Conservation (phyloP, 495 filamentous ascomycete species). For the Xylona heveae region DNA sequence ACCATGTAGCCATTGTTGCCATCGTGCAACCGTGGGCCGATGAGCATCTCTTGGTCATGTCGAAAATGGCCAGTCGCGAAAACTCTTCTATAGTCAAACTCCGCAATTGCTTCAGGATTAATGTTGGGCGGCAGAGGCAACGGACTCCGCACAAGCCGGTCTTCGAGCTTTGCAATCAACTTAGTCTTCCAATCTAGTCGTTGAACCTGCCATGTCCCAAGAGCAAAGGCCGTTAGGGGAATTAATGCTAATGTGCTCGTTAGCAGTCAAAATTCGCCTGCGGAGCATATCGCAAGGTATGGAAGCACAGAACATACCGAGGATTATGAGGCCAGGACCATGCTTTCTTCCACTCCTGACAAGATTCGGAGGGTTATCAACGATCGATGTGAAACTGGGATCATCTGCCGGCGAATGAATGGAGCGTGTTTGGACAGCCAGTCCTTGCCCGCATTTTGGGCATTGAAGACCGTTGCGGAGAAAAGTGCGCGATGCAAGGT, state of each 20-base stretch:
- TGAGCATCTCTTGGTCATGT: constrained; percentile 88
- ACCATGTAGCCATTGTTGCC: constrained; percentile 81
- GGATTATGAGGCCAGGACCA: constrained; percentile 60
- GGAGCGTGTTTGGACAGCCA: constrained; percentile 3
- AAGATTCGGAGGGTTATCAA: constrained; percentile 65
- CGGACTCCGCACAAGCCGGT: constrained; percentile 68
- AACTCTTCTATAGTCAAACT: constrained; percentile 86
- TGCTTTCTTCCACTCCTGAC: constrained; percentile 53
- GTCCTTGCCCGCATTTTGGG: not conserved
- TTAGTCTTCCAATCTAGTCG: constrained; percentile 86
- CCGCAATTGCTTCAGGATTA: constrained; percentile 54
- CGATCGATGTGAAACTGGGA: constrained; percentile 52
- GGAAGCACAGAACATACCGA: constrained; percentile 44
- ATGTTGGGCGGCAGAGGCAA: constrained; percentile 68
- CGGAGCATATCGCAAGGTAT: not conserved
- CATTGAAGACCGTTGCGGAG: not conserved
- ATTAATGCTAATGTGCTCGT: constrained; percentile 45
- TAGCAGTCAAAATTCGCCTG: not conserved
- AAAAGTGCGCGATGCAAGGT: too few species aligned
- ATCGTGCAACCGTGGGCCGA: constrained; percentile 76
- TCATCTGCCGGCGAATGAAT: constrained; percentile 33
- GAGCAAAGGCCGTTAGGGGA: constrained; percentile 69
- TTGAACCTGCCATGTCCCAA: constrained; percentile 93
- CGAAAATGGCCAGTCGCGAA: constrained; percentile 48
- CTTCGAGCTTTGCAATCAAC: constrained; percentile 71